phyloP scores from a whole-genome alignment of 306 rosid species.

The Rosa chinensis region DNA sequence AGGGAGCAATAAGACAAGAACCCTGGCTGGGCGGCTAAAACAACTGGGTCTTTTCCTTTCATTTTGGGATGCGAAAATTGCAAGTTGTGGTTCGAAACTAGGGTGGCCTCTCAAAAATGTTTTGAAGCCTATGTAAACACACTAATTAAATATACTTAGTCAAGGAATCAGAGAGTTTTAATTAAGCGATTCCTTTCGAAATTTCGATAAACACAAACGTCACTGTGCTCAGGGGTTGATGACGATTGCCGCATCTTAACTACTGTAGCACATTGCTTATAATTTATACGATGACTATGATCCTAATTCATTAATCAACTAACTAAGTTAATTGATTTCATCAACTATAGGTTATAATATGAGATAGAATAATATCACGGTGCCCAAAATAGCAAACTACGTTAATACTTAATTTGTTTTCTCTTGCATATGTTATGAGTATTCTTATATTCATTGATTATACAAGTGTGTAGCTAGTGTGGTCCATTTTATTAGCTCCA shows the following conservation, averaged over 20 bases:
- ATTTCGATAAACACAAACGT: constrained; percentile 27
- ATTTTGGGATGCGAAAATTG: constrained; percentile 19
- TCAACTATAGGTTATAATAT: background rate
- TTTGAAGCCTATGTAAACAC: constrained; percentile 6
- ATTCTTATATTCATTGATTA: background rate
- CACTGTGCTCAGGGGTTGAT: constrained; percentile 34
- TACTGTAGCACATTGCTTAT: background rate
- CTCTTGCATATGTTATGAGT: background rate
- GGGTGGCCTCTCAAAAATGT: background rate
- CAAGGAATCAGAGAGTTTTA: background rate
- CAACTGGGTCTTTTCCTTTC: constrained; percentile 1
- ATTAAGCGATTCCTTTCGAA: constrained; percentile 1
- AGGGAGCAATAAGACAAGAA: constrained; percentile 22
- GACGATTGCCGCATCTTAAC: constrained; percentile 27
- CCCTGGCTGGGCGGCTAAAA: constrained; percentile 22
- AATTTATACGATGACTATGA: background rate
- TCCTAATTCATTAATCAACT: background rate
- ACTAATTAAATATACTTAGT: background rate
- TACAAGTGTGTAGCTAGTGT: background rate
- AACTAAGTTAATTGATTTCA: background rate
- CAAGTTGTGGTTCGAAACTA: constrained; percentile 7
- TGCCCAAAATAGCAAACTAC: background rate
- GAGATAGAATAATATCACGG: background rate
- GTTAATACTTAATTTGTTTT: background rate
- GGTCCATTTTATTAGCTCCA: constrained; percentile 23